A percentile compares a stretch with the other conserved stretches of the same genome.
phyloP scores from a whole-genome alignment of 805 yeast species.

The Blastobotrys chiropterorum region DNA sequence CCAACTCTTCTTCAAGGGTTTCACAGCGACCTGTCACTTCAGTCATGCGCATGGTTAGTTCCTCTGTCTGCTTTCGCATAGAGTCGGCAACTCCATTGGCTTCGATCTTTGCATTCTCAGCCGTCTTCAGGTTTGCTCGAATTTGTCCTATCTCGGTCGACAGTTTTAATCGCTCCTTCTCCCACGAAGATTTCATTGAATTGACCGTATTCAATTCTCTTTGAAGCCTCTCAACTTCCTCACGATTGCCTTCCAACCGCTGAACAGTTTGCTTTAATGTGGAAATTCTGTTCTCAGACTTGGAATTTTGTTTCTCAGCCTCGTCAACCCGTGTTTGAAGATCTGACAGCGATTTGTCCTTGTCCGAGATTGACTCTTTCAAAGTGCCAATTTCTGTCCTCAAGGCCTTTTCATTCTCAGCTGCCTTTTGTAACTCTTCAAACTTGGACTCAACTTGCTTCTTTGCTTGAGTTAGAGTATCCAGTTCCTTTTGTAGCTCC shows the following conservation, averaged over 20 bases:
- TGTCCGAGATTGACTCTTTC: slow-evolving; percentile 34
- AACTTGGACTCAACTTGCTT: slow-evolving; percentile 5
- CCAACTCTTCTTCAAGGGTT: slow-evolving; percentile 73
- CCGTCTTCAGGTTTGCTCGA: slow-evolving; percentile 13
- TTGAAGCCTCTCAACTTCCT: slow-evolving; percentile 9
- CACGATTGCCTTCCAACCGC: slow-evolving; percentile 16
- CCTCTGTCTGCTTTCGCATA: slow-evolving; percentile 28
- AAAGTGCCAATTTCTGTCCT: slow-evolving; percentile 33
- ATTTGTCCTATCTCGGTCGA: slow-evolving; percentile 11
- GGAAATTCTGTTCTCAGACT: slow-evolving; percentile 26
- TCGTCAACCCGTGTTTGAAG: slow-evolving; percentile 35
- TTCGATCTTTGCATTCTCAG: slow-evolving; percentile 5
- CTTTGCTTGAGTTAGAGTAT: not conserved
- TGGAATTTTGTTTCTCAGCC: slow-evolving; percentile 32
- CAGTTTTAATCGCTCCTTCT: slow-evolving; percentile 15
- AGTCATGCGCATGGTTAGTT: slow-evolving; percentile 47
- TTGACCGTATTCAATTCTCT: slow-evolving; percentile 10
- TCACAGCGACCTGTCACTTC: slow-evolving; percentile 60
- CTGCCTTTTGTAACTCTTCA: slow-evolving; percentile 14
- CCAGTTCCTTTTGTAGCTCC: slow-evolving; percentile 2
- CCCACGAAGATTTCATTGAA: slow-evolving; percentile 11
- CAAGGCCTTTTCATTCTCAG: slow-evolving; percentile 25
- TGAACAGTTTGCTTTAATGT: slow-evolving; percentile 14
- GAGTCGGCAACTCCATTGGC: slow-evolving; percentile 16
- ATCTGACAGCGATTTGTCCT: slow-evolving; percentile 39